phyloP scores from a whole-genome alignment of 768 basidiomycete species.

The Trametes elegans region DNA sequence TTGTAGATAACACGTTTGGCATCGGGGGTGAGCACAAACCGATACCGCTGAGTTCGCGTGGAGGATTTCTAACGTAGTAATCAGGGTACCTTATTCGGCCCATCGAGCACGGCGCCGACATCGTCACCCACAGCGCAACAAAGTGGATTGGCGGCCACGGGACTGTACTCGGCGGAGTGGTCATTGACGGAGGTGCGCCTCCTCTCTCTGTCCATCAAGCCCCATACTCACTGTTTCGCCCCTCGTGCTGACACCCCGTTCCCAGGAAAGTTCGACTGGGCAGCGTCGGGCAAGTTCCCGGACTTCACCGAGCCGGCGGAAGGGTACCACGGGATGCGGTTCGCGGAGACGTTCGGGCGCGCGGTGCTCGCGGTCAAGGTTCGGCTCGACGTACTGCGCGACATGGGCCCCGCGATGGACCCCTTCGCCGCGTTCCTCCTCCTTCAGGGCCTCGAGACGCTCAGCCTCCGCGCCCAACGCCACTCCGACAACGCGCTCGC shows the following conservation, averaged over 20 bases:
- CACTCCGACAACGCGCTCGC: slow-evolving; percentile 71
- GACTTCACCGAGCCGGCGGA: slow-evolving; percentile 72
- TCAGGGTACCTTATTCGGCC: slow-evolving; percentile 61
- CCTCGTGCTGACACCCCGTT: neutral
- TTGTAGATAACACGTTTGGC: slow-evolving; percentile 82
- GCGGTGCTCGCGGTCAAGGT: slow-evolving; percentile 65
- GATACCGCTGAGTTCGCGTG: neutral
- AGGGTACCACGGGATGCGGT: slow-evolving; percentile 72
- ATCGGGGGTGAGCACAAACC: slow-evolving; percentile 45
- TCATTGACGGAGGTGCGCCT: slow-evolving; percentile 62
- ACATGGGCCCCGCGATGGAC: slow-evolving; percentile 65
- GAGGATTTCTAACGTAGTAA: neutral
- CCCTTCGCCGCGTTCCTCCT: slow-evolving; percentile 75
- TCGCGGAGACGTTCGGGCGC: slow-evolving; percentile 63
- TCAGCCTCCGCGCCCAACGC: slow-evolving; percentile 66
- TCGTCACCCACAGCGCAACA: slow-evolving; percentile 75
- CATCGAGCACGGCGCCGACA: slow-evolving; percentile 74
- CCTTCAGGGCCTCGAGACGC: slow-evolving; percentile 75
- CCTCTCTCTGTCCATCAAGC: neutral
- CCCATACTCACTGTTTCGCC: neutral
- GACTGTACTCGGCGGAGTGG: slow-evolving; percentile 73
- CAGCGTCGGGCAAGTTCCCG: slow-evolving; percentile 65
- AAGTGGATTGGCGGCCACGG: slow-evolving; percentile 88
- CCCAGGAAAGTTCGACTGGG: slow-evolving; percentile 72
- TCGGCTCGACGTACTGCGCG: slow-evolving; percentile 61